Conservation (phyloP, 2,329 filamentous ascomycete species). For the Claviceps monticola region DNA sequence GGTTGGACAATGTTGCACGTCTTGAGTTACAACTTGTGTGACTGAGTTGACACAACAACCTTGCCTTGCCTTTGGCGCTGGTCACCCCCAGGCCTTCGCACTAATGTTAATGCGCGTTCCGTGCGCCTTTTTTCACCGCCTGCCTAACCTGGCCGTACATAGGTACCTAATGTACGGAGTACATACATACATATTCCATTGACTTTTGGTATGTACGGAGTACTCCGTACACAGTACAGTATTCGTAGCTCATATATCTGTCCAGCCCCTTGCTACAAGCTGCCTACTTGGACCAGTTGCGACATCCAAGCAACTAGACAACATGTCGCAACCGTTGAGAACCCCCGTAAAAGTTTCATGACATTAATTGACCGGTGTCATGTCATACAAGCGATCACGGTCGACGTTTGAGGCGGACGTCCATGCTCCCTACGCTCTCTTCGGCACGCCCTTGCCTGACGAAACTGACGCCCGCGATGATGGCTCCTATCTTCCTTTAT, state of each 20-base stretch:
- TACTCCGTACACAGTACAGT: too few relatives aligned
- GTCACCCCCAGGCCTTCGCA: too few relatives aligned
- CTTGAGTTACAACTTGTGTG: too few relatives aligned
- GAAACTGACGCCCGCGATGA: constrained; percentile 72
- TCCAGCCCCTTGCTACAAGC: too few relatives aligned
- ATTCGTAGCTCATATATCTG: too few relatives aligned
- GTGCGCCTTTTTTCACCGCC: neutral
- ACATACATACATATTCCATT: neutral
- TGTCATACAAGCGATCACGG: constrained; percentile 71
- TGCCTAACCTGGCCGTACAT: neutral
- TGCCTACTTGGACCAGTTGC: neutral
- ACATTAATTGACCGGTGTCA: constrained; percentile 21
- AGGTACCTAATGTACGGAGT: neutral
- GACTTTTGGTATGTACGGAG: too few relatives aligned
- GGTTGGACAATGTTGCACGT: too few relatives aligned
- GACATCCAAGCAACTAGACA: neutral
- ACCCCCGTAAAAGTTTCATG: neutral
- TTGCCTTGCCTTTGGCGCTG: too few relatives aligned
- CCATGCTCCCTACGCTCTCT: constrained; percentile 61
- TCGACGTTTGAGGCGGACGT: constrained; percentile 65
- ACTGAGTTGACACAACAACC: too few relatives aligned
- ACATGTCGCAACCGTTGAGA: neutral
- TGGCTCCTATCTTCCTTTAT: constrained; percentile 84
- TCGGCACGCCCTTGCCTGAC: constrained; percentile 74
- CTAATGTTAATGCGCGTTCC: too few relatives aligned